Percentiles rank a stretch among this genome's conserved stretches.
phyloP scores from a whole-genome alignment of 495 filamentous ascomycete species.

The Melanomma pulvis-pyrius region DNA sequence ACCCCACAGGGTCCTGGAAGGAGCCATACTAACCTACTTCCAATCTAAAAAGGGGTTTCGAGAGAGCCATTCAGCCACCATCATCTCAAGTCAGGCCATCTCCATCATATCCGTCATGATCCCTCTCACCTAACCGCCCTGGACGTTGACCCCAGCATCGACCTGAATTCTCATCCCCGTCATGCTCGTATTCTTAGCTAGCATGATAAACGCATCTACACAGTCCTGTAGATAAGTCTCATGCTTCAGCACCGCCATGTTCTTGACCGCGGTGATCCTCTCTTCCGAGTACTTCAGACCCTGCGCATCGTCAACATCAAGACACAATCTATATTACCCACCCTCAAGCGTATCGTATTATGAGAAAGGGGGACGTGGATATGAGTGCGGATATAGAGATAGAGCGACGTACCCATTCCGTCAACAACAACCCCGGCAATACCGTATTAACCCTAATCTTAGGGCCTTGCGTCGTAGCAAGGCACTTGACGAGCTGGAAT shows the following conservation, averaged over 20 bases:
- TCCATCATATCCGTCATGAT: not conserved
- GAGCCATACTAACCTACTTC: no score
- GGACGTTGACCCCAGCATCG: conserved; percentile 35
- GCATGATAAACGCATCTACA: conserved; percentile 45
- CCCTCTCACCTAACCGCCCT: conserved; percentile 5
- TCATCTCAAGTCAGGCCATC: not conserved
- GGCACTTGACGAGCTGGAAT: conserved; percentile 71
- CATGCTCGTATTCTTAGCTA: conserved; percentile 49
- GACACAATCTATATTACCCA: not conserved
- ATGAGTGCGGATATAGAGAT: not conserved
- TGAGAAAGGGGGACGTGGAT: not conserved
- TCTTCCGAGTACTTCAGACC: conserved; percentile 43
- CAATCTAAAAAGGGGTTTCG: no score
- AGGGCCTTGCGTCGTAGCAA: conserved; percentile 66
- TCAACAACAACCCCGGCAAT: conserved; percentile 67
- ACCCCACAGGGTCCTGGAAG: no score
- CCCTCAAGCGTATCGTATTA: not conserved
- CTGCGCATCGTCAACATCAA: conserved; percentile 9
- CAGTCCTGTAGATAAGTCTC: conserved; percentile 48
- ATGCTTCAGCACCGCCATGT: conserved; percentile 43
- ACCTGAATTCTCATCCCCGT: conserved; percentile 47
- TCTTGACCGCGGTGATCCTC: conserved; percentile 37
- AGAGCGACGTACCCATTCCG: conserved; percentile 65
- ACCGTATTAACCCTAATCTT: conserved; percentile 71
- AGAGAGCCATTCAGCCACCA: not conserved